These are phyloP conservation scores for Podaxis sp. DNA, from an alignment of 768 basidiomycete species.

Conservation along the genomic window DNA sequence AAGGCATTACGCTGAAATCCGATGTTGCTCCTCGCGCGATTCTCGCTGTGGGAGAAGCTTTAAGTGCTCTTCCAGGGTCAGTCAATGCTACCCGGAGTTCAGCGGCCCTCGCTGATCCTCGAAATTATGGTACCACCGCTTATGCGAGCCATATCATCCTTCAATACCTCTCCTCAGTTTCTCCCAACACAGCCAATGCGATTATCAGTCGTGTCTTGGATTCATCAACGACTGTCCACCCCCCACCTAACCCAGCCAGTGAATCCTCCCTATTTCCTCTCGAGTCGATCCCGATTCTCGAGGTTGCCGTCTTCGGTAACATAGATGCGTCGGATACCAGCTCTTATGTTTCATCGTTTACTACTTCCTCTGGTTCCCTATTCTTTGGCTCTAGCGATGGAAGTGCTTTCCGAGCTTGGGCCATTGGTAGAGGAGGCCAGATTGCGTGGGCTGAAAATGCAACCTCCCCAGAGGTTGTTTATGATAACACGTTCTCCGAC, in stretches of 20 bases:
- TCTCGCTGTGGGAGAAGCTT: conserved; percentile 47
- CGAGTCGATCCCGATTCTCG: conserved; percentile 48
- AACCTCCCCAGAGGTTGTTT: conserved; percentile 47
- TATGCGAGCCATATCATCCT: conserved; percentile 57
- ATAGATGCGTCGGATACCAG: conserved; percentile 46
- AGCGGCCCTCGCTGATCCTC: conserved; percentile 39
- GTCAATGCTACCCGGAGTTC: conserved; percentile 28
- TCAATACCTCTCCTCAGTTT: conserved; percentile 52
- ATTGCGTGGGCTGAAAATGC: conserved; percentile 55
- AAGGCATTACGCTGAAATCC: conserved; percentile 46
- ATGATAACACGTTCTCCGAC: conserved; percentile 46
- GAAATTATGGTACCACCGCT: conserved; percentile 53
- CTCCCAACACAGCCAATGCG: conserved; percentile 41
- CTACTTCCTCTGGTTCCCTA: conserved; percentile 43
- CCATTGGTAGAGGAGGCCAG: conserved; percentile 36
- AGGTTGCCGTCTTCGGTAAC: conserved; percentile 65
- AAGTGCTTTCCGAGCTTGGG: conserved; percentile 50
- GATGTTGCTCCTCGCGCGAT: conserved; percentile 47
- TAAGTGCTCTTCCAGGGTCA: conserved; percentile 41
- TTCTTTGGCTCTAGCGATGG: conserved; percentile 62
- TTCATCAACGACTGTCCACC: conserved; percentile 26
- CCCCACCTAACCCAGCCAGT: conserved; percentile 37
- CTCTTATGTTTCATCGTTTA: conserved; percentile 49
- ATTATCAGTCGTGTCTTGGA: conserved; percentile 48
- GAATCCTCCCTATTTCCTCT: conserved; percentile 37